Percentiles rank a stretch among this genome's conserved stretches.
phyloP scores from a whole-genome alignment of 441 rosid genomes.

The Gossypium schwendimanii region DNA sequence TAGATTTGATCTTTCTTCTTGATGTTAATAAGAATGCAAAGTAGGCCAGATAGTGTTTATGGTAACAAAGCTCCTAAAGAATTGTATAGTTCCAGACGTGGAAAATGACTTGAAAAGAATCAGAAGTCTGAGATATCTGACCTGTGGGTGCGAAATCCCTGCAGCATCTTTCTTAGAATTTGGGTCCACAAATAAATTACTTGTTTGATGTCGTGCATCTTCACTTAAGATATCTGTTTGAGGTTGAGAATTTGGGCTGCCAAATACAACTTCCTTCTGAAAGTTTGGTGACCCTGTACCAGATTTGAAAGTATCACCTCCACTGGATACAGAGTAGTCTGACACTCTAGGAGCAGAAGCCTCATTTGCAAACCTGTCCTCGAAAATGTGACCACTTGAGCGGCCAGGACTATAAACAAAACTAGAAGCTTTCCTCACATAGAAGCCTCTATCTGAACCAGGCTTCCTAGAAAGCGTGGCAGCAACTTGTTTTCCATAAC shows the following conservation, averaged over 20 bases:
- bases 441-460: slow-evolving; percentile 77
- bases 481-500: slow-evolving; percentile 64
- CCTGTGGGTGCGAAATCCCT: slow-evolving; percentile 53
- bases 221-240: slow-evolving; percentile 37
- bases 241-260: slow-evolving; percentile 56
- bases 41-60: background rate
- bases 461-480: slow-evolving; percentile 64
- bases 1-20: background rate
- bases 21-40: background rate
- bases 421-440: slow-evolving; percentile 57
- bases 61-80: background rate
- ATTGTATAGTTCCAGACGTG: background rate
- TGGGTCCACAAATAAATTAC: slow-evolving; percentile 37
- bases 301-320: slow-evolving; percentile 63
- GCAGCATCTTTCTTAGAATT: slow-evolving; percentile 33
- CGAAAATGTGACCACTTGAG: slow-evolving; percentile 48
- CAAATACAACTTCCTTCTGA: slow-evolving; percentile 46
- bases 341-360: slow-evolving; percentile 77
- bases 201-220: slow-evolving; percentile 24
- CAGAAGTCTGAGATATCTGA: slow-evolving; percentile 16
- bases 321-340: slow-evolving; percentile 75
- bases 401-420: slow-evolving; percentile 71
- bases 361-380: slow-evolving; percentile 79
- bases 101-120: background rate
- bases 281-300: slow-evolving; percentile 64